These are phyloP conservation scores for Ilex aquifolium DNA, from an alignment of 257 asterid genomes.

Conservation along the genomic window DNA sequence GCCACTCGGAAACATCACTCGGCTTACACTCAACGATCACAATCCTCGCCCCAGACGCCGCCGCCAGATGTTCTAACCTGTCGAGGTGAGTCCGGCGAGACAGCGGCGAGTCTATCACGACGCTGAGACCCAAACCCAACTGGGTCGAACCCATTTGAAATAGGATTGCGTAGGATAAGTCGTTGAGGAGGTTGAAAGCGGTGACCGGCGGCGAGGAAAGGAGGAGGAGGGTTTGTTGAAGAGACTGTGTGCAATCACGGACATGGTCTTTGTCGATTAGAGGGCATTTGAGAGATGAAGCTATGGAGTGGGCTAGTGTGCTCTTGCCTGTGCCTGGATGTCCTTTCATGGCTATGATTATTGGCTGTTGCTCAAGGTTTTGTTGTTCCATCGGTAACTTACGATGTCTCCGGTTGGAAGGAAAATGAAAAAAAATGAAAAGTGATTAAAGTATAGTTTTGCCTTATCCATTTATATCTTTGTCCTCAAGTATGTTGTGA, in stretches of 20 bases:
- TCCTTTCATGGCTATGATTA: conserved; percentile 75
- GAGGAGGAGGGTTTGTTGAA: conserved; percentile 30
- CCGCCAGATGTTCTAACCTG: conserved; percentile 34
- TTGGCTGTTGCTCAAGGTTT: conserved; percentile 13
- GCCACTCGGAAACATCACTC: conserved; percentile 54
- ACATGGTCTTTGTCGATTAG: conserved; percentile 69
- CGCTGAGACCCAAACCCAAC: conserved; percentile 46
- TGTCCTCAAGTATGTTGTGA: no score
- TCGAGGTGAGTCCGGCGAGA: conserved; percentile 46
- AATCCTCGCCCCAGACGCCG: conserved; percentile 22
- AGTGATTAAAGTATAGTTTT: not conserved
- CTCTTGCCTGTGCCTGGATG: conserved; percentile 86
- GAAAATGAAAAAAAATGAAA: conserved; percentile 11
- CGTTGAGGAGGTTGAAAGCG: conserved; percentile 43
- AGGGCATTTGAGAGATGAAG: conserved; percentile 50
- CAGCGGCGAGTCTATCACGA: conserved; percentile 62
- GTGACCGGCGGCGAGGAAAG: conserved; percentile 15
- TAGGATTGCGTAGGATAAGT: conserved; percentile 63
- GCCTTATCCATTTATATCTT: no score
- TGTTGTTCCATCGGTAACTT: not conserved
- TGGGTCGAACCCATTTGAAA: conserved; percentile 51
- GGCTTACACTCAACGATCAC: conserved; percentile 60
- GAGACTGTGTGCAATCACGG: conserved; percentile 42
- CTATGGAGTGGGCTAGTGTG: conserved; percentile 53
- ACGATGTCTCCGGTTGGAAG: conserved; percentile 18